Conservation (phyloP, 164 flowering plant species). For the Piper betle region DNA sequence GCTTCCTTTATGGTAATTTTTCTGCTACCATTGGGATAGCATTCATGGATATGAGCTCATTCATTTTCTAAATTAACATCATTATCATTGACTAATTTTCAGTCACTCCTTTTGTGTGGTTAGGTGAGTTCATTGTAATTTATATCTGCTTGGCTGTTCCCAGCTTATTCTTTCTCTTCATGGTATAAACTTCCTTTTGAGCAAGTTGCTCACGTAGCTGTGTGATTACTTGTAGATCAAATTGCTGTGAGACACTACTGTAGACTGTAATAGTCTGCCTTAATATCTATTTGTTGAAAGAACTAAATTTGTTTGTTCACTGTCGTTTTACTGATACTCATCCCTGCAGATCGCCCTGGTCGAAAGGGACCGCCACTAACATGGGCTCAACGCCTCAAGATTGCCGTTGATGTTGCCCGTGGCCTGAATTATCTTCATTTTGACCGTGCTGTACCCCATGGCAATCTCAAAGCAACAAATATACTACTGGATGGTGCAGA, state of each 20-base stretch:
- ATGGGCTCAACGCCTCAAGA: slow-evolving; percentile 82
- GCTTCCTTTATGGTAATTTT: slow-evolving; percentile 78
- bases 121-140: too few species aligned
- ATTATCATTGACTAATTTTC: neutral
- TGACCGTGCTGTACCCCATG: slow-evolving; percentile 90
- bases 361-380: slow-evolving; percentile 66
- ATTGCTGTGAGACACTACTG: too few species aligned
- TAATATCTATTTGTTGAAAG: too few species aligned
- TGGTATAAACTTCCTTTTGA: too few species aligned
- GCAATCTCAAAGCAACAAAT: slow-evolving; percentile 75
- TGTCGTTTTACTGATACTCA: neutral
- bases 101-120: too few species aligned
- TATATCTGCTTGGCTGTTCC: too few species aligned
- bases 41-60: too few species aligned
- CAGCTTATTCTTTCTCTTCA: too few species aligned
- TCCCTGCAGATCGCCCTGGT: slow-evolving; percentile 70
- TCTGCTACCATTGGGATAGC: neutral
- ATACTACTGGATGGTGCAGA: neutral
- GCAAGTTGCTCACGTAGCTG: too few species aligned
- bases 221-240: too few species aligned
- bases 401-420: slow-evolving; percentile 91
- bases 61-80: neutral
- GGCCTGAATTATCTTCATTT: slow-evolving; percentile 98
- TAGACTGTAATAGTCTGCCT: too few species aligned
- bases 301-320: too few species aligned